Evolutionary conservation across 345 rosid species (phyloP), one percentile per base, ranked within the genome.

Genomic region (Pugionium dolabratum): DNA sequence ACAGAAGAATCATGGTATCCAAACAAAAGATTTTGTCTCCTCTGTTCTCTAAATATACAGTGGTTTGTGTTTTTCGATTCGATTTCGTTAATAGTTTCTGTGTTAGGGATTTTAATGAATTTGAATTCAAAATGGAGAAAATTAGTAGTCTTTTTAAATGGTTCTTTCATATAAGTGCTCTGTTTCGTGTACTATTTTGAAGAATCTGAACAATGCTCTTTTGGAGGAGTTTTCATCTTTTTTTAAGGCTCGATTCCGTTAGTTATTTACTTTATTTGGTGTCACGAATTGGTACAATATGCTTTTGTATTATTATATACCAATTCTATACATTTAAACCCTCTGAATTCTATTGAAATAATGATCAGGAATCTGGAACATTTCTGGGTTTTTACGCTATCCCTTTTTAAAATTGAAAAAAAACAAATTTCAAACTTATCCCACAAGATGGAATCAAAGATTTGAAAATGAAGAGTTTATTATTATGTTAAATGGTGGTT

Each of bases 1-100:
- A 80, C 79, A 69, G 90, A 7, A 83, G 90, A 88, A 84, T 86
- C 76, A 90, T 88, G 95, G 95, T 90, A 73, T 28, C 36, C 6
- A 28, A 37, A 3, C 34, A 34, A 39, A 34, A 33, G 58, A 28
- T 6, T 25, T 34, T 25, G 35, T 28, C 30, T 54, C 26, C 42
- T 29, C 10, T 57, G 41, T 43, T 59, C 25, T 18, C 10, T 18
- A 9, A 33, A 39, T 75, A 46, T 42, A 40, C 33, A 67, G 52
- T 60, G 65, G 9, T 49, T 59, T 42, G 1, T 64, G 34, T 33
- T 50, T 7, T 54, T 31, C 5, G 33, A 3, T 34, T 11, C 48
- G 1, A 2, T 10, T 1, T 39, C 9, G 10, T 8, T 35, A 2
- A 0, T 9, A 1, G 59, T 63, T 71, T 71, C 30, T 1, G 25